Base-by-base conservation (phyloP, 1,284 basidiomycete genomes). In the Cryptococcus hybrid region DNA sequence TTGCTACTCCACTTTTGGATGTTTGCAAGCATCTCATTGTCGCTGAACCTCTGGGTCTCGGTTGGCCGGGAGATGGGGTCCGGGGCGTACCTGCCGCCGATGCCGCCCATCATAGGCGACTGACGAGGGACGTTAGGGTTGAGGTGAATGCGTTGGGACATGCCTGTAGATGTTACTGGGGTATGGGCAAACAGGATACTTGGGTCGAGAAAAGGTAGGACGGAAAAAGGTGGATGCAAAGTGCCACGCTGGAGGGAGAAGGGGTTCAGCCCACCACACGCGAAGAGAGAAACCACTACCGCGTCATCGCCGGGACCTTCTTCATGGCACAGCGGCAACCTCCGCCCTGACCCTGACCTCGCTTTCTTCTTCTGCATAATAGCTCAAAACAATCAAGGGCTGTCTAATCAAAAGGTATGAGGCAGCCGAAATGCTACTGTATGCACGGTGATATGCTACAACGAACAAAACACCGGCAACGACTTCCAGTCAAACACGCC, bases 1-100 rank as follows among this genome's bases (percentile, higher is more conserved):
- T 88, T 85, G 74, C 84, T 85, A 69, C 87, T 88, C 68, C 87
- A 82, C 9, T 84, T 83, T 67, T 89, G 86, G 61, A 96, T 79
- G 80, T 91, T 90, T 75, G 91, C 89, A 61, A 95, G 68, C 1
- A 90, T 85, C 77, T 89, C 87, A 69, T 92, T 89, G 4, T 89
- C 64, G 35, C 60, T 62, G 9, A 60, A 85, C n/a, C 59, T 60
- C 13, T 79, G 88, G 58, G 47, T 57, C 38, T 55, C 59, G 50
- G 49, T 54, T 30, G 60, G 44, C 45, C 56, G 47, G 3, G 59
- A 58, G 44, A 77, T 72, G 13, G 75, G 73, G 56, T 78, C 75
- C 51, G 77, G 76, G 38, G 65, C 63, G 58, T 77, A 77, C n/a
- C 62, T 59, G 39, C 55, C 53, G 18, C 58, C 59, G 30, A 38